Conservation (phyloP, 495 filamentous ascomycete species). For the Penicillium mononematosum region DNA sequence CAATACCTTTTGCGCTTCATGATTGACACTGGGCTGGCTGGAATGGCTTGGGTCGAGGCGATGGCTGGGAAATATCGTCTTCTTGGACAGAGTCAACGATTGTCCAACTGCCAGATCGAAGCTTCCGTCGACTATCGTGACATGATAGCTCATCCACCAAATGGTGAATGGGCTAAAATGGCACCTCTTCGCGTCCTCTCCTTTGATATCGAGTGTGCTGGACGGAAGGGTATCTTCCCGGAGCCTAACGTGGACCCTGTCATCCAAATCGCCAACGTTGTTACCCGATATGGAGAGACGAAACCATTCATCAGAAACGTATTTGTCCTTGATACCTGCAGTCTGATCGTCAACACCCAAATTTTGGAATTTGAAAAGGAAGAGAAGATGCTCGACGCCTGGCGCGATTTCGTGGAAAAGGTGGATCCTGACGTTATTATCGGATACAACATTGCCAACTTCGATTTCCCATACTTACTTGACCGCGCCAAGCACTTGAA, state of each 20-base stretch:
- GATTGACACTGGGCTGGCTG: slow-evolving; percentile 89
- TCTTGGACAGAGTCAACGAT: slow-evolving; percentile 54
- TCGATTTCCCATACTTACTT: slow-evolving; percentile 96
- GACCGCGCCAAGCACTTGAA: slow-evolving; percentile 86
- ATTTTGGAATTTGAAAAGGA: slow-evolving; percentile 80
- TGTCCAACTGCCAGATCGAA: slow-evolving; percentile 96
- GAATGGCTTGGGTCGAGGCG: slow-evolving; percentile 97
- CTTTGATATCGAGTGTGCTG: slow-evolving; percentile 98
- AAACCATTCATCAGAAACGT: slow-evolving; percentile 97
- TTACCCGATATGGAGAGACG: slow-evolving; percentile 90
- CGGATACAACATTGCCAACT: slow-evolving; percentile 98
- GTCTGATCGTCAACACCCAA: slow-evolving; percentile 90
- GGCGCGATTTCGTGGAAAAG: slow-evolving; percentile 84
- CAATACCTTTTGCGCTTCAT: slow-evolving; percentile 96
- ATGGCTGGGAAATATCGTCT: slow-evolving; percentile 70
- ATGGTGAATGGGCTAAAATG: slow-evolving; percentile 98
- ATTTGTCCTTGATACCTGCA: slow-evolving; percentile 88
- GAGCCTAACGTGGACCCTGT: slow-evolving; percentile 89
- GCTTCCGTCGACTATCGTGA: slow-evolving; percentile 77
- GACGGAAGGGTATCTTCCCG: slow-evolving; percentile 95
- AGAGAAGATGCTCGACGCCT: slow-evolving; percentile 79
- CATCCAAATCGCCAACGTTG: slow-evolving; percentile 98
- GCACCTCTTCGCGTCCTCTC: slow-evolving; percentile 89
- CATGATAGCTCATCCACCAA: slow-evolving; percentile 82
- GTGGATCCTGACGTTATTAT: slow-evolving; percentile 98